Evolutionary conservation across 148 eudicot genomes (phyloP), one percentile per base, ranked within the genome.

Genomic region (Rhododendron williamsianum): DNA sequence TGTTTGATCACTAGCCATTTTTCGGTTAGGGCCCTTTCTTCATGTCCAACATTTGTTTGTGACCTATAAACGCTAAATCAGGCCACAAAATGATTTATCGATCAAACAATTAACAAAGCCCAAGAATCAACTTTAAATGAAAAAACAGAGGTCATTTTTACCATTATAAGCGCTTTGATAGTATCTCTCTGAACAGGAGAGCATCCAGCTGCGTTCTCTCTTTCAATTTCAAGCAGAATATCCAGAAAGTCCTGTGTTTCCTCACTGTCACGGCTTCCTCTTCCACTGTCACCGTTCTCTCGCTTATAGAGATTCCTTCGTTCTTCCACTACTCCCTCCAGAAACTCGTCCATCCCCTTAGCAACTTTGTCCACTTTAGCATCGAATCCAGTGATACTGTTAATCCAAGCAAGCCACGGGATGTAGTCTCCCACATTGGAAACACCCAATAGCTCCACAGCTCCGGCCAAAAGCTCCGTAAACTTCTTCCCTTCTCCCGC

Each of bases 351-450:
- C 23, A 95, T n/a, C 80, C 87, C 88, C 46, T 56, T 86, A 15
- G 89, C 91, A 49, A 94, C 88, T 49, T 51, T 89, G 19, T 84
- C 89, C 63, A 94, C 89, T 86, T 89, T 90, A 1, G 84, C 82
- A 78, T 93, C 86, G 63, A 91, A 87, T 4, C 98, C 96, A 56
- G 77, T 93, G 27, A 93, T 56, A 33, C 80, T 84, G 82, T 87
- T 90, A 52, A 93, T 54, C 96, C 95, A 95, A 11, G 86, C 88
- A 74, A 95, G 90, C 92, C 93, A 51, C 0, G 54, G 54, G 3
- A 51, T 51, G 3, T 76, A 92, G 49, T 88, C 92, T 4, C 92
- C 92, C 4, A 92, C 45, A 78, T 67, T 36, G 54, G 88, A 83
- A 30, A 38, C 23, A 21, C 91, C 58, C 58, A 92, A 6, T 4